A percentile compares a stretch with the other conserved stretches of the same genome.
phyloP scores from a whole-genome alignment of 2,329 filamentous ascomycete genomes.

The Verruconis gallopava region DNA sequence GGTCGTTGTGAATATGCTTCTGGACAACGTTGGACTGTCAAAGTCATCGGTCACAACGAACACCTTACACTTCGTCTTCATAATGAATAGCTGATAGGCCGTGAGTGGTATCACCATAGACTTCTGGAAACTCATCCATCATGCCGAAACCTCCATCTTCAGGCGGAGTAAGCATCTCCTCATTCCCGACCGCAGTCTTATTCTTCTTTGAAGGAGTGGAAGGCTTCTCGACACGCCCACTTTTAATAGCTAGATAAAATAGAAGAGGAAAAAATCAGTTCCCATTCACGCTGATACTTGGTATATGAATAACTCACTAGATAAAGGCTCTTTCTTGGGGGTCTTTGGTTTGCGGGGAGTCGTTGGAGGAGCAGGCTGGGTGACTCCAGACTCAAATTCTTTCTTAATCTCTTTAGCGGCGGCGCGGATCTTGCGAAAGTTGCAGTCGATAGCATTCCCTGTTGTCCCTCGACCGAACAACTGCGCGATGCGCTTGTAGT shows the following conservation, averaged over 20 bases:
- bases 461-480: constrained; percentile 34
- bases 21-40: no score
- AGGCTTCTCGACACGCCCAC: neutral
- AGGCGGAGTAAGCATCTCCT: neutral
- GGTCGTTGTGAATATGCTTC: no score
- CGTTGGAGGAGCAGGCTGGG: constrained; percentile 10
- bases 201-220: neutral
- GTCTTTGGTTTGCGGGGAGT: constrained; percentile 14
- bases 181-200: neutral
- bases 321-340: constrained; percentile 10
- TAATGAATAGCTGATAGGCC: no score
- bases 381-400: constrained; percentile 14
- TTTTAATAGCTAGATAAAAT: neutral
- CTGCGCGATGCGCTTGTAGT: constrained; percentile 30
- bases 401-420: constrained; percentile 23
- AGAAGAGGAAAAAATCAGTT: no score
- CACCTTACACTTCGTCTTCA: no score
- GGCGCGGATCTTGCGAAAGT: constrained; percentile 33
- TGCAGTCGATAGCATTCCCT: constrained; percentile 35
- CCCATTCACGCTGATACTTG: no score
- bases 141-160: neutral
- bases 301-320: no score
- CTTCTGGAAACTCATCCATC: neutral
- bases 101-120: constrained; percentile 1
- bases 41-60: no score